These are phyloP conservation scores for Phytopythium mirpurense DNA, from an alignment of 352 stramenopile genomes.

Conservation along the genomic window DNA sequence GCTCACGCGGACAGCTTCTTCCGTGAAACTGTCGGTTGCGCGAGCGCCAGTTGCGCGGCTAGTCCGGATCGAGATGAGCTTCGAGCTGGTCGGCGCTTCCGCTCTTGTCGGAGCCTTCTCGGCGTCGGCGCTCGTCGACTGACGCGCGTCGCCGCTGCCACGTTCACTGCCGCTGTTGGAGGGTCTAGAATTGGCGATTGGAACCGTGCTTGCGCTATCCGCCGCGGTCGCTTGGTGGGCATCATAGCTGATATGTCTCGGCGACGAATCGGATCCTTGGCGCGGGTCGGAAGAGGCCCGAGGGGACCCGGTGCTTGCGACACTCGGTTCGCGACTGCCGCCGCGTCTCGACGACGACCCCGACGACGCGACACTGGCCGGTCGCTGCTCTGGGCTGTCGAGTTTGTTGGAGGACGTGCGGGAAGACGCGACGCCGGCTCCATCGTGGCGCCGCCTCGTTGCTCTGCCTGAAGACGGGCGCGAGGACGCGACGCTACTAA, in stretches of 20 bases:
- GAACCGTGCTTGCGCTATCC: neutral
- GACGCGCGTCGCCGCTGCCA: neutral
- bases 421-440: neutral
- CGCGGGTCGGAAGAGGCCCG: neutral
- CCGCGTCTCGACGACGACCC: neutral
- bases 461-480: slow-evolving; percentile 6
- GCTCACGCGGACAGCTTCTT: slow-evolving; percentile 16
- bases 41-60: slow-evolving; percentile 6
- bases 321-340: neutral
- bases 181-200: neutral
- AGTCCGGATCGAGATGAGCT: slow-evolving; percentile 7
- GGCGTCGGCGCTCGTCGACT: neutral
- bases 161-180: neutral
- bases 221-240: neutral
- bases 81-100: neutral
- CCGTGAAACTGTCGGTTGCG: slow-evolving; percentile 16
- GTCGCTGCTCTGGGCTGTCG: slow-evolving; percentile 1
- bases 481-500: neutral
- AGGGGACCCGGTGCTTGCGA: neutral
- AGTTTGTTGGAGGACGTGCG: slow-evolving; percentile 1
- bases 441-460: neutral
- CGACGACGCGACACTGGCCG: slow-evolving; percentile 1
- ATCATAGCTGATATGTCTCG: neutral
- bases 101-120: neutral
- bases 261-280: neutral